A percentile compares a stretch with the other conserved stretches of the same genome.
phyloP scores from a whole-genome alignment of 306 rosid genomes.

The Herpetospermum pedunculosum region DNA sequence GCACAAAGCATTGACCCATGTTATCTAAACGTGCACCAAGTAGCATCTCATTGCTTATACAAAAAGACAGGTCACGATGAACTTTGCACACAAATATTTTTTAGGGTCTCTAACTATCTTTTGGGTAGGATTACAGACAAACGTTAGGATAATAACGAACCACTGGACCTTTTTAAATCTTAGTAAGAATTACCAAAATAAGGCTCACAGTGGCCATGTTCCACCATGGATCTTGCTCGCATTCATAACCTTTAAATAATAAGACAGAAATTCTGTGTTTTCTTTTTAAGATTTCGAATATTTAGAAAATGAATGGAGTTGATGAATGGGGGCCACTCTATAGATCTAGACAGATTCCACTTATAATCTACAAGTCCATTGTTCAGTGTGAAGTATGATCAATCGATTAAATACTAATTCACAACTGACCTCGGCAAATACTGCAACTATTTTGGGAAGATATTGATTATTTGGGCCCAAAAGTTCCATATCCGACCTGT shows the following conservation, averaged over 20 bases:
- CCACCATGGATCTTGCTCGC: background rate
- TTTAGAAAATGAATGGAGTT: background rate
- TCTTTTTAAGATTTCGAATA: background rate
- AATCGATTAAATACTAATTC: background rate
- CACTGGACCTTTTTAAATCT: background rate
- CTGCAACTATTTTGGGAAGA: constrained; percentile 80
- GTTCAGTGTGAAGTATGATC: background rate
- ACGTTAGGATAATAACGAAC: background rate
- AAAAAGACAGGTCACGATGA: background rate
- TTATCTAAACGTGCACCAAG: background rate
- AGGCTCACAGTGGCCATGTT: background rate
- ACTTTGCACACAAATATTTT: background rate
- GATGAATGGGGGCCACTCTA: background rate
- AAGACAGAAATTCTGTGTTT: background rate
- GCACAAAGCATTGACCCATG: constrained; percentile 2
- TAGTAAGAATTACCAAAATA: background rate
- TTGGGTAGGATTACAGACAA: background rate
- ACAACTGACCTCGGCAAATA: constrained; percentile 86
- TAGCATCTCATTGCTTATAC: background rate
- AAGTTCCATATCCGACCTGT: constrained; percentile 73
- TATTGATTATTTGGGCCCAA: constrained; percentile 86
- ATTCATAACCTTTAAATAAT: background rate
- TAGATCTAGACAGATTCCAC: background rate
- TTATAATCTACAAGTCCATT: background rate
- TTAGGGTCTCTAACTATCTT: background rate